phyloP scores from a whole-genome alignment of 192 early-diverging fungal species.

The Mortierella claussenii region DNA sequence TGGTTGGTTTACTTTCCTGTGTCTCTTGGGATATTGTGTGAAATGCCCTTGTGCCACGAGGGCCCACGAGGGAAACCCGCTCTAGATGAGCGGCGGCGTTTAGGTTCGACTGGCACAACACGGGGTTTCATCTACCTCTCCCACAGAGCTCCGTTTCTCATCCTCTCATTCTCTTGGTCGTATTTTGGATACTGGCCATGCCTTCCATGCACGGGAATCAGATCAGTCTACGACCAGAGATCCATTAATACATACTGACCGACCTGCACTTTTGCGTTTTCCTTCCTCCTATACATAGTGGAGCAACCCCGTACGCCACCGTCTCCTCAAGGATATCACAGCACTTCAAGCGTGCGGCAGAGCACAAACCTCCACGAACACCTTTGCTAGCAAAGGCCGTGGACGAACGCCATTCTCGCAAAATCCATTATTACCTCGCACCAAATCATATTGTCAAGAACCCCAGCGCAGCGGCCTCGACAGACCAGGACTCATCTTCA shows the following conservation, averaged over 20 bases:
- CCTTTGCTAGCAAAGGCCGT: conserved; percentile 77
- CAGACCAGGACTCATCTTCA: conserved; percentile 45
- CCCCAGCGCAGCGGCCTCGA: conserved; percentile 19
- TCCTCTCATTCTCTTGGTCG: no score
- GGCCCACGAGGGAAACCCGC: conserved; percentile 22
- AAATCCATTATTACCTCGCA: conserved; percentile 81
- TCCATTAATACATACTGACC: no score
- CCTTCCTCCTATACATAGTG: conserved; percentile 52
- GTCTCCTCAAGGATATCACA: conserved; percentile 91
- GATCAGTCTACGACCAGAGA: no score
- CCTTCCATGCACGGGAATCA: no score
- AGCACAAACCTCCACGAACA: conserved; percentile 77
- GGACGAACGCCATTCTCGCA: conserved; percentile 75
- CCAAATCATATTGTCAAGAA: conserved; percentile 52
- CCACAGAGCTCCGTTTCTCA: not conserved
- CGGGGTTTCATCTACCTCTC: not conserved
- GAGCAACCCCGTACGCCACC: conserved; percentile 87
- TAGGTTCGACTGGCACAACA: not conserved
- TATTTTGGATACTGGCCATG: no score
- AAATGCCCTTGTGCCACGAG: conserved; percentile 26
- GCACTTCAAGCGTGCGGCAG: conserved; percentile 85
- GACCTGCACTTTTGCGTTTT: not conserved
- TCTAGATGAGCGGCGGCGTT: conserved; percentile 1
- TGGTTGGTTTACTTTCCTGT: not conserved
- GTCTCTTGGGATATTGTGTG: not conserved